Evolutionary conservation across 441 rosid species (phyloP).

Genomic region (Mallotus repandus): DNA sequence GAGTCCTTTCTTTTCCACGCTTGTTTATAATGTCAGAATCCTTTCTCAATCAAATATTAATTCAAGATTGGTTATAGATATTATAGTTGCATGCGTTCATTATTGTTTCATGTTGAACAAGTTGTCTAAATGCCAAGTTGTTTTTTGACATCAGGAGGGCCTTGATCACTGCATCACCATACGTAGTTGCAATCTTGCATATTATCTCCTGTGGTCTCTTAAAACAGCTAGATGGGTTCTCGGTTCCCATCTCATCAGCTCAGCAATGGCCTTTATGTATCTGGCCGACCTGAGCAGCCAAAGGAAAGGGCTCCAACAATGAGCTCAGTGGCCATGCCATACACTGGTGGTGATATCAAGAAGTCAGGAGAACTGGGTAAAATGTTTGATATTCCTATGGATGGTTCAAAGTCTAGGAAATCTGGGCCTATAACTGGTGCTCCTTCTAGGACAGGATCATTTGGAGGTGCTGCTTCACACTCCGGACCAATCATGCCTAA

Average conservation of each 20-base stretch:
- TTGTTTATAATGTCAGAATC: not conserved
- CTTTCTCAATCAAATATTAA: not conserved
- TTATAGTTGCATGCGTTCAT: not conserved
- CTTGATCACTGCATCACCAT: constrained; percentile 27
- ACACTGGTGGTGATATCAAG: constrained; percentile 94
- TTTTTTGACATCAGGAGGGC: constrained; percentile 29
- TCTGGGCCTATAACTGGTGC: constrained; percentile 89
- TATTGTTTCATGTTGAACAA: not conserved
- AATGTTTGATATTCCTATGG: constrained; percentile 84
- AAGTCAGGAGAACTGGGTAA: constrained; percentile 94
- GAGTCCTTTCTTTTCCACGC: not conserved
- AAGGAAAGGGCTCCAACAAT: constrained; percentile 94
- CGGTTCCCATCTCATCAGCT: constrained; percentile 97
- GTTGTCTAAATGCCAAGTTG: not conserved
- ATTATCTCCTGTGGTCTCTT: constrained; percentile 24
- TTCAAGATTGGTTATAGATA: not conserved
- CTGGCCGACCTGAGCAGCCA: constrained; percentile 96
- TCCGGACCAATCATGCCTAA: constrained; percentile 77
- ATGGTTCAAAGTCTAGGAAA: constrained; percentile 87
- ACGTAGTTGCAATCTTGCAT: constrained; percentile 17
- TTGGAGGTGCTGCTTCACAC: constrained; percentile 85
- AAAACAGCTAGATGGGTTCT: constrained; percentile 67
- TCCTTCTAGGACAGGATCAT: constrained; percentile 90
- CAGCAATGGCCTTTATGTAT: constrained; percentile 91
- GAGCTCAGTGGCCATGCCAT: constrained; percentile 96